Evolutionary conservation across 805 yeast species (phyloP).

Genomic region (Scheffersomyces spartinae): DNA sequence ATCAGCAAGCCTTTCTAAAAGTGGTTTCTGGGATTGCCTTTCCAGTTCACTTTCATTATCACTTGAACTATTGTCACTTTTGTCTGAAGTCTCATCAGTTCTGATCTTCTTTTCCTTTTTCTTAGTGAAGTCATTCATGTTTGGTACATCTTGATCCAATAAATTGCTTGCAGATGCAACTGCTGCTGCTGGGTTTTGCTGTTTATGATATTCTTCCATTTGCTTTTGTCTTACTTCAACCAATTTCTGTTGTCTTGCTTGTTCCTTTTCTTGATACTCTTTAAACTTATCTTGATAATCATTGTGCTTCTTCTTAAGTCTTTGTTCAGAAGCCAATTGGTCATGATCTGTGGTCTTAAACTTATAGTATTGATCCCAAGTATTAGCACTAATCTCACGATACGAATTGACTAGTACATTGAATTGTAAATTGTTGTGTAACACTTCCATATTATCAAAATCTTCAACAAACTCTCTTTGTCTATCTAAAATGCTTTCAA

Average conservation of each 20-base stretch:
- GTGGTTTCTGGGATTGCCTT: too few relatives aligned
- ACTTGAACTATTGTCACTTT: neutral
- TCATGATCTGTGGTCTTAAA: slow-evolving; percentile 30
- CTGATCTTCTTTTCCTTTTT: neutral
- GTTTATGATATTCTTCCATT: slow-evolving; percentile 5
- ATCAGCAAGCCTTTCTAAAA: slow-evolving; percentile 9
- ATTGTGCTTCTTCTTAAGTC: slow-evolving; percentile 7
- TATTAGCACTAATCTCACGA: slow-evolving; percentile 25
- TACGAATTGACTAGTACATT: slow-evolving; percentile 28
- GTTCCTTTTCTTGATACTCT: slow-evolving; percentile 6
- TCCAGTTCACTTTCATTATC: too few relatives aligned
- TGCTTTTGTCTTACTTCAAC: slow-evolving; percentile 5
- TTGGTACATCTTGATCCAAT: too few relatives aligned
- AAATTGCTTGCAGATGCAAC: too few relatives aligned
- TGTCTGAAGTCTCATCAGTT: neutral
- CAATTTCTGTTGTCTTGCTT: slow-evolving; percentile 7
- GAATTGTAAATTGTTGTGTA: slow-evolving; percentile 31
- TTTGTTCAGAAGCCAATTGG: slow-evolving; percentile 13
- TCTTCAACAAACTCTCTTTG: slow-evolving; percentile 25
- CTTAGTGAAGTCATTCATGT: too few relatives aligned
- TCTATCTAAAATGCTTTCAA: slow-evolving; percentile 15
- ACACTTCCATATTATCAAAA: slow-evolving; percentile 27
- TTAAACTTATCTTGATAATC: slow-evolving; percentile 8
- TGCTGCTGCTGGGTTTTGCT: too few relatives aligned
- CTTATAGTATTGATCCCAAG: slow-evolving; percentile 27